Conservation (phyloP, 768 basidiomycete genomes). For the Podaxis mareebaensis region DNA sequence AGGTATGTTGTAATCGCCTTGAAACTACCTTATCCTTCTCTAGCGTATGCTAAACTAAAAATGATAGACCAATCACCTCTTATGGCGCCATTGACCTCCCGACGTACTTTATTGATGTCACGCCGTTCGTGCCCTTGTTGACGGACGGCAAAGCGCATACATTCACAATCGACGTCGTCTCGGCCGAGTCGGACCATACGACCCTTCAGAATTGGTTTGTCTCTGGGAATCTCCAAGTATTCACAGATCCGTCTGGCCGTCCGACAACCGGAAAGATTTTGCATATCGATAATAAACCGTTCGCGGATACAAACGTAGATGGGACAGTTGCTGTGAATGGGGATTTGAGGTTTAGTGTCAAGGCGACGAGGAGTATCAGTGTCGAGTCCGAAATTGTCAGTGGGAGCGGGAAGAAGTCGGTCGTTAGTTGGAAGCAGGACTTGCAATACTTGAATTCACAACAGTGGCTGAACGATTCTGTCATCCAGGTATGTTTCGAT, state of each 20-base stretch:
- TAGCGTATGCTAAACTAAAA: not conserved
- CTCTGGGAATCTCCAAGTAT: conserved; percentile 68
- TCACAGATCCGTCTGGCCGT: conserved; percentile 58
- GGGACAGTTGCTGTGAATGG: conserved; percentile 41
- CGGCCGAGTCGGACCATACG: conserved; percentile 63
- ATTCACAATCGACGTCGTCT: conserved; percentile 72
- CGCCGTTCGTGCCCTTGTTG: conserved; percentile 73
- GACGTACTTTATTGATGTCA: conserved; percentile 75
- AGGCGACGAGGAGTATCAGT: conserved; percentile 53
- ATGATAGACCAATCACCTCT: conserved; percentile 63
- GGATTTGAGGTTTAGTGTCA: conserved; percentile 64
- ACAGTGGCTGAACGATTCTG: conserved; percentile 50
- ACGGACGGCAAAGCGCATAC: conserved; percentile 69
- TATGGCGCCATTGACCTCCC: conserved; percentile 79
- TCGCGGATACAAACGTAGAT: conserved; percentile 49
- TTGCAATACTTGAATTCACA: conserved; percentile 65
- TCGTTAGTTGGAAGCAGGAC: conserved; percentile 63
- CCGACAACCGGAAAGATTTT: conserved; percentile 73
- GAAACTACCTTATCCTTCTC: not conserved
- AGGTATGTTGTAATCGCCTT: conserved; percentile 36
- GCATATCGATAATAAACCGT: conserved; percentile 55
- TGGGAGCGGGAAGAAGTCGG: conserved; percentile 58
- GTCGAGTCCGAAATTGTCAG: conserved; percentile 62
- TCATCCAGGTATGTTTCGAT: conserved; percentile 33
- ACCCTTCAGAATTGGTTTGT: conserved; percentile 80